Percentiles rank a stretch among this genome's conserved stretches.
phyloP scores from a whole-genome alignment of 352 stramenopile genomes.

The Phytophthora uliginosa region DNA sequence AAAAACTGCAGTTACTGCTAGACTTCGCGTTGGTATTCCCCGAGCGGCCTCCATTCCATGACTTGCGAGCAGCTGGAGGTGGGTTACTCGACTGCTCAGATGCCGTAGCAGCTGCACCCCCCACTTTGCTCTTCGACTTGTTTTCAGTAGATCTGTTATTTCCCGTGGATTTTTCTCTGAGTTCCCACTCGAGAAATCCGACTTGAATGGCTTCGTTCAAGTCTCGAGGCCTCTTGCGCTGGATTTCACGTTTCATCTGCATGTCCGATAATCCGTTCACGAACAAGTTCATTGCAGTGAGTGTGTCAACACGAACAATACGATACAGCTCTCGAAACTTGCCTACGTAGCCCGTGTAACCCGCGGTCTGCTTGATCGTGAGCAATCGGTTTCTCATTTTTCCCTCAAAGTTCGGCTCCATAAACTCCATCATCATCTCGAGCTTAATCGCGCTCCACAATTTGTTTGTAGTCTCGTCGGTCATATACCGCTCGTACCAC shows the following conservation, averaged over 20 bases:
- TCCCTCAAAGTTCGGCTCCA: neutral
- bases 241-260: no score
- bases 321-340: neutral
- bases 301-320: neutral
- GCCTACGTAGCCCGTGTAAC: neutral
- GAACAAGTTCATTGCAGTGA: no score
- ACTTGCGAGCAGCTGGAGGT: neutral
- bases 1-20: neutral
- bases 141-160: neutral
- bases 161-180: neutral
- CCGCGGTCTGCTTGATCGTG: neutral
- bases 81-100: neutral
- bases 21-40: neutral
- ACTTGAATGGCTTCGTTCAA: no score
- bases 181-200: no score
- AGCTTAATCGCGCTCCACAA: no score
- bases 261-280: no score
- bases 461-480: no score
- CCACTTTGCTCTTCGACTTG: neutral
- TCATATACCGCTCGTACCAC: neutral
- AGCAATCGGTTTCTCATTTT: neutral
- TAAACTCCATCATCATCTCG: no score
- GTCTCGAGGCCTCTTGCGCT: no score
- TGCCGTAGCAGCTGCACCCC: neutral
- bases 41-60: neutral